Conservation (phyloP, 176 grass and related monocot genomes). For the Bonia amplexicaulis region DNA sequence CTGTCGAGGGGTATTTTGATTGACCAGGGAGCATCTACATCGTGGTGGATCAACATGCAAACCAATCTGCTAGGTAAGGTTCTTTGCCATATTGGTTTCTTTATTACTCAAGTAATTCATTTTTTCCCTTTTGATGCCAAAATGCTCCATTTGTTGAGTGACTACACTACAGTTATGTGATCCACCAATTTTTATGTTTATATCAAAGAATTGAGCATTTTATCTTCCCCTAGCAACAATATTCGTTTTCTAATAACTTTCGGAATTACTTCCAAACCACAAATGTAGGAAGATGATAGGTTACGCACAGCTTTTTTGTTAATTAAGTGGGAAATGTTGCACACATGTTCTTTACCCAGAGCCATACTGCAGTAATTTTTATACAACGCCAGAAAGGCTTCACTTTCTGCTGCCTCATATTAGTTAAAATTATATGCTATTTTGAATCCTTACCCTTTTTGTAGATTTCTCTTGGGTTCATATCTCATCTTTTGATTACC, state of each 20-base stretch:
- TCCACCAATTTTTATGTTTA: background rate
- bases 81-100: conserved; percentile 21
- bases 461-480: background rate
- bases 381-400: background rate
- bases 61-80: conserved; percentile 20
- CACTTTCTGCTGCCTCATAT: background rate
- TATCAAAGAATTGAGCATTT: background rate
- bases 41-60: conserved; percentile 18
- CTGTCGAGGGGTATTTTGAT: conserved; percentile 57
- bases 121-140: background rate
- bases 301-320: background rate
- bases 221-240: background rate
- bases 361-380: background rate
- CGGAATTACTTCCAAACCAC: background rate
- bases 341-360: background rate
- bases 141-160: background rate
- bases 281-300: background rate
- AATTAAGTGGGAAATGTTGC: background rate
- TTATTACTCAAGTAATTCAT: background rate
- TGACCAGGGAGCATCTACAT: conserved; percentile 2
- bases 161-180: background rate
- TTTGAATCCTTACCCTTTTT: background rate
- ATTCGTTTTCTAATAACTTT: background rate
- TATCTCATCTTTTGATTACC: background rate
- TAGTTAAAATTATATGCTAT: background rate